Conservation (phyloP, 2,329 filamentous ascomycete species). For the Alternaria alternata region DNA sequence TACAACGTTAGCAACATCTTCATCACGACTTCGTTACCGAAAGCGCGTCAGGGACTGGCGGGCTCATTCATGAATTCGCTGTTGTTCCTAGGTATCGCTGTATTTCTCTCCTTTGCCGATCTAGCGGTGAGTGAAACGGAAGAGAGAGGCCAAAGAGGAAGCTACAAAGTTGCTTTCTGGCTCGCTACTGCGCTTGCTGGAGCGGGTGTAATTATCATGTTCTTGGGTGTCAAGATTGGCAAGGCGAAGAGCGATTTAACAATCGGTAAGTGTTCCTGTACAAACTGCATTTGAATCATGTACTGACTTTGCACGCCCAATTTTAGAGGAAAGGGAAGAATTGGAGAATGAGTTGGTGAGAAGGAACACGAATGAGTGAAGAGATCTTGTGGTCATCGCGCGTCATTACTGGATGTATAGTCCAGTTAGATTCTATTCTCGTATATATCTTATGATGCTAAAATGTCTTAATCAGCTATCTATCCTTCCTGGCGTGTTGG, state of each 20-base stretch:
- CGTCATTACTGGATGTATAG: not conserved
- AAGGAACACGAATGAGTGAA: conserved; percentile 17
- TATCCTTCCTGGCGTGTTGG: not conserved
- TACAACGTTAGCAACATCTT: conserved; percentile 52
- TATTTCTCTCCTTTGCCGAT: conserved; percentile 49
- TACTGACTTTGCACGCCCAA: too few species aligned
- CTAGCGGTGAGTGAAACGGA: conserved; percentile 46
- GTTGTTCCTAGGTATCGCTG: conserved; percentile 48
- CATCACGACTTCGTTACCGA: conserved; percentile 47
- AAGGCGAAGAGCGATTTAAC: conserved; percentile 49
- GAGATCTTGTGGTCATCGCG: not conserved
- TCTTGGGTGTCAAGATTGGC: conserved; percentile 48
- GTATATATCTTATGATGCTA: not conserved
- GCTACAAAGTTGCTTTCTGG: conserved; percentile 52
- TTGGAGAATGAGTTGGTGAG: conserved; percentile 41
- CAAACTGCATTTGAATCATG: too few species aligned
- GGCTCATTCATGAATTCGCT: conserved; percentile 49
- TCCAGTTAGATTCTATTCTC: not conserved
- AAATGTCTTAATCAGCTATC: not conserved
- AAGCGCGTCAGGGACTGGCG: conserved; percentile 46
- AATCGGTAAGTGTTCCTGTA: conserved; percentile 12
- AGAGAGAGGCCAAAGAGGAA: conserved; percentile 37
- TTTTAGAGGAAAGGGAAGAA: conserved; percentile 36
- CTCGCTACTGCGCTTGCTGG: conserved; percentile 42
- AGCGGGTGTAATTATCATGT: conserved; percentile 46